Base-by-base conservation (phyloP, 441 rosid genomes). In the Oxalis stricta region DNA sequence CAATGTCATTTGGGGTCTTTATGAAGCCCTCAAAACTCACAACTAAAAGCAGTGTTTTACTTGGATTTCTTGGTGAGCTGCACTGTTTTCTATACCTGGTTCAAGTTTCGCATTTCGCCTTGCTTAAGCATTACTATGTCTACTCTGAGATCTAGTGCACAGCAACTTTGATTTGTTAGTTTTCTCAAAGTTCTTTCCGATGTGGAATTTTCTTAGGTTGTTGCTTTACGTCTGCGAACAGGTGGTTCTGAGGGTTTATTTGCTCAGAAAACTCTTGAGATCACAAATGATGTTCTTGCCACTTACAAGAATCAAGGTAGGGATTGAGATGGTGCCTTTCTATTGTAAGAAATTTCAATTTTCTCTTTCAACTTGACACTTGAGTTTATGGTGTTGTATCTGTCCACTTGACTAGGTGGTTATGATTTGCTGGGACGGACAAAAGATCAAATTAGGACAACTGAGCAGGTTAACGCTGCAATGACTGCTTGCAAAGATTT, bases 161-260 rank as follows among this genome's bases (percentile, higher is more conserved):
- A 5, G 10, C 31, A 2, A 26, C 5, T n/a, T n/a, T 2, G 5
- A 26, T 26, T 26, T 26, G 31, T 26, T 26, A n/a, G 31, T 6
- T 26, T 26, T 26, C 31, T 26, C 31, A 26, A 26, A 26, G 8
- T 26, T 26, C 31, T 26, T 26, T 2, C 13, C 9, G 11, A 12
- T 41, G 17, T 37, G 32, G 3, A 29, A 10, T 5, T 14, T 41
- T 11, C 39, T 16, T 36, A 31, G 10, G 33, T 17, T 29, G 7
- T 5, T 39, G 40, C 16, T 50, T 15, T 26, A 5, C 30, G 36
- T 55, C 17, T 58, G 9, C 50, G 38, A 44, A 57, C 62, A 91
- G 99, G 99, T 63, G 96, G 99, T 48, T 86, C 99, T 11, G 95
- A 91, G 65, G 99, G 99, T 53, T 67, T 91, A 23, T 91, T 91